Percentiles rank a stretch among this genome's conserved stretches.
Conservation (phyloP, 257 asterid species). For the Jacaranda copaia region DNA sequence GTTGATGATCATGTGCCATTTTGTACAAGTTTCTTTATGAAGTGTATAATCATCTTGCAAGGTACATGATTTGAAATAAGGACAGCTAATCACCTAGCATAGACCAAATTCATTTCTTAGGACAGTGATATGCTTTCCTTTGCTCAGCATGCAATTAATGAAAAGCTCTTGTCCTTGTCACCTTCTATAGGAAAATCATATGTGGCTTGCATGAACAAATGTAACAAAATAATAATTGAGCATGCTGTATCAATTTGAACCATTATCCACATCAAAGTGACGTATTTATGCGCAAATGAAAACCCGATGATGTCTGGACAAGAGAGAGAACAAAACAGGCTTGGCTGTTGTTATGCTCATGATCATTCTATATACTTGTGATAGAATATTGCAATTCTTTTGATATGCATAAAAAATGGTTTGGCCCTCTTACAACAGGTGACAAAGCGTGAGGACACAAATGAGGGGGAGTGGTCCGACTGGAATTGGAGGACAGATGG, state of each 20-base stretch:
- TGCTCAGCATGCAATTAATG: neutral
- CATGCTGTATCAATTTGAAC: neutral
- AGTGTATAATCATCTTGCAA: neutral
- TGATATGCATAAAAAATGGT: neutral
- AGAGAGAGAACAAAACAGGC: neutral
- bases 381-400: neutral
- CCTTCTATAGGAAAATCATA: neutral
- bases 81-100: neutral
- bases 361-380: no score
- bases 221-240: neutral
- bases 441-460: conserved; percentile 74
- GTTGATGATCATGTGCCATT: neutral
- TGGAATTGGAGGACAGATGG: conserved; percentile 96
- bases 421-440: conserved; percentile 47
- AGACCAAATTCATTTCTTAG: neutral
- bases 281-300: neutral
- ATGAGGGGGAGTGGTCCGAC: conserved; percentile 66
- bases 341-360: neutral
- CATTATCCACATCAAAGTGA: neutral
- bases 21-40: neutral
- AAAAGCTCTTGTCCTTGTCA: neutral
- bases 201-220: neutral
- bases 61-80: neutral
- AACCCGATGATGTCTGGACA: neutral
- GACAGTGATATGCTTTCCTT: neutral